Evolutionary conservation across 805 yeast species (phyloP).

Genomic region (Myxozyma mucilagina): DNA sequence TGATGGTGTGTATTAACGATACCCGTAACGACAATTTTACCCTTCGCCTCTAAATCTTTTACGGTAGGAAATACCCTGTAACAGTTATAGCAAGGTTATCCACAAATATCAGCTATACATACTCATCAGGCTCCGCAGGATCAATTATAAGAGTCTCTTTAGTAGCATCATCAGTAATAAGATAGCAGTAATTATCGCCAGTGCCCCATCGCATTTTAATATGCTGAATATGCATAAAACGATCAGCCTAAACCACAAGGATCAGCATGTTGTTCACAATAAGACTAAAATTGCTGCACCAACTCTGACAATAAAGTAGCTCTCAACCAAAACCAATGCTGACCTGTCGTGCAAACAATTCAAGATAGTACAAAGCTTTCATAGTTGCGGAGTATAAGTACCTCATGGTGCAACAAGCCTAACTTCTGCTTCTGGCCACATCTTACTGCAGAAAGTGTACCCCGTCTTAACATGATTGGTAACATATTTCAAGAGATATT

Average conservation of each 20-base stretch:
- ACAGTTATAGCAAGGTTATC: not conserved
- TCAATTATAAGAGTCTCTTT: conserved; percentile 81
- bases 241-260: not conserved
- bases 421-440: too few species aligned
- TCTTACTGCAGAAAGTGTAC: too few species aligned
- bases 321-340: too few species aligned
- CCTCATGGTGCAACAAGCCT: too few species aligned
- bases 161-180: conserved; percentile 66
- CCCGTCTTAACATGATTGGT: too few species aligned
- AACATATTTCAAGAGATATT: too few species aligned
- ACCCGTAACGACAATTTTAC: conserved; percentile 57
- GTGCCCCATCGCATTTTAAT: conserved; percentile 94
- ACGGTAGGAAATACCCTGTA: conserved; percentile 48
- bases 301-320: too few species aligned
- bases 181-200: conserved; percentile 88
- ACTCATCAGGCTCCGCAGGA: conserved; percentile 84
- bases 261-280: not conserved
- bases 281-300: too few species aligned
- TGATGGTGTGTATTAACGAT: conserved; percentile 97
- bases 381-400: too few species aligned
- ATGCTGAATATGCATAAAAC: conserved; percentile 76
- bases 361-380: too few species aligned
- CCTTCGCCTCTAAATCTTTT: conserved; percentile 40
- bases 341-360: too few species aligned
- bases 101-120: conserved; percentile 1